Base-by-base conservation (phyloP, 768 basidiomycete genomes). In the Lactarius hengduanensis region DNA sequence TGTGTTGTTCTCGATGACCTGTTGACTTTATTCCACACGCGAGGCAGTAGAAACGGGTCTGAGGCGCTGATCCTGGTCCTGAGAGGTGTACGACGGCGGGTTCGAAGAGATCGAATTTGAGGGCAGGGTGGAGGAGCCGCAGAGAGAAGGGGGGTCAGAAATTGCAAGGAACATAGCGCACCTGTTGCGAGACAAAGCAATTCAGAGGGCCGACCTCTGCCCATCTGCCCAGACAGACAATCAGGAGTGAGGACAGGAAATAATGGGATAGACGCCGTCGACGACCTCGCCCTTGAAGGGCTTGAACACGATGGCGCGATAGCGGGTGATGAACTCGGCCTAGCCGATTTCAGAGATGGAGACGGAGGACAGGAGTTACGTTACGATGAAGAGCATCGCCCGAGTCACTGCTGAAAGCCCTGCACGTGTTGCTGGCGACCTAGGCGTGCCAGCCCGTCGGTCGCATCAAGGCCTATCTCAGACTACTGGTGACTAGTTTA, bases 201-300 rank as follows among this genome's bases (percentile, higher is more conserved):
- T 87, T 86, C 66, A 98, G 75, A 18, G 97, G 97, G 40, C 97
- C 97, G 57, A 96, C 94, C 69, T 97, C 94, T 59, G 93, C 97
- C 97, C 95, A 98, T 97, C 96, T 98, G 70, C 13, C 3, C 45
- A 18, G 30, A 20, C 36, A 47, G 43, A 2, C 18, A 16, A n/a
- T 40, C 32, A 26, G 26, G 26, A 26, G 26, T 26, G 8, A 22
- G 11, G 6, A 4, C 15, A 10, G 4, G 36, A 16, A 40, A 38
- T 7, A 13, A 2, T 18, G 28, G 5, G 4, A 32, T 32, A 32
- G 30, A 95, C 89, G 0, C 94, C 96, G 75, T 99, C 97, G 20
- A 99, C 92, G 4, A 98, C 96, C 75, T 99, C 96, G 11, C 95
- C 96, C 77, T 98, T 97, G 84, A 98, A 98, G 22, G 97, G 97